Conservation (phyloP, 495 filamentous ascomycete genomes). For the Pyrenula massariospora region DNA sequence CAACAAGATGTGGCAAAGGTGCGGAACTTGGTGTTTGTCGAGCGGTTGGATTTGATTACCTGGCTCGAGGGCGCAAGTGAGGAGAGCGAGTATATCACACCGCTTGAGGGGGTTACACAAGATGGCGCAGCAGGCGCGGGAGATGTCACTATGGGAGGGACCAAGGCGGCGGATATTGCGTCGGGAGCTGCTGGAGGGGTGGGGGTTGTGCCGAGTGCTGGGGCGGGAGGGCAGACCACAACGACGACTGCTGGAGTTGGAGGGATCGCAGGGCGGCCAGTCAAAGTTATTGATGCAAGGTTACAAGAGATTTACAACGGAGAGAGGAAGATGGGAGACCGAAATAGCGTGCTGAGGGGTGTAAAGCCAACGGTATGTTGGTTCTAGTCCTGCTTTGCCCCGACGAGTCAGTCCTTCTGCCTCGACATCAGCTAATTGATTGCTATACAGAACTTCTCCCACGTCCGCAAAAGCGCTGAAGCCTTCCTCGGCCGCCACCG, state of each 20-base stretch:
- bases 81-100: slow-evolving; percentile 84
- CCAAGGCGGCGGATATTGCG: slow-evolving; percentile 25
- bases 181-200: slow-evolving; percentile 31
- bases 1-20: slow-evolving; percentile 32
- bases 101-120: slow-evolving; percentile 49
- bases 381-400: not conserved
- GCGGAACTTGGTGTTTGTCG: slow-evolving; percentile 78
- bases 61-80: slow-evolving; percentile 86
- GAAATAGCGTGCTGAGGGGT: slow-evolving; percentile 76
- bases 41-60: slow-evolving; percentile 77
- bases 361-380: slow-evolving; percentile 75
- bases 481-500: slow-evolving; percentile 61
- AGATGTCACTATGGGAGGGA: slow-evolving; percentile 16
- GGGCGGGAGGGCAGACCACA: slow-evolving; percentile 32
- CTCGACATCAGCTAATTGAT: not conserved
- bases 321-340: slow-evolving; percentile 83
- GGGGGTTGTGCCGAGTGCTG: slow-evolving; percentile 25
- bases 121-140: slow-evolving; percentile 31
- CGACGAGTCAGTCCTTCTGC: not conserved
- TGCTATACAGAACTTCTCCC: slow-evolving; percentile 70
- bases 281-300: slow-evolving; percentile 62
- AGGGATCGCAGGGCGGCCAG: slow-evolving; percentile 32
- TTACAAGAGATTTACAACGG: slow-evolving; percentile 80
- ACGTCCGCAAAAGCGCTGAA: slow-evolving; percentile 77
- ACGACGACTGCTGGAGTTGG: slow-evolving; percentile 34